These are phyloP conservation scores for Zalerion maritima DNA, from an alignment of 495 filamentous ascomycete species.

Conservation along the genomic window DNA sequence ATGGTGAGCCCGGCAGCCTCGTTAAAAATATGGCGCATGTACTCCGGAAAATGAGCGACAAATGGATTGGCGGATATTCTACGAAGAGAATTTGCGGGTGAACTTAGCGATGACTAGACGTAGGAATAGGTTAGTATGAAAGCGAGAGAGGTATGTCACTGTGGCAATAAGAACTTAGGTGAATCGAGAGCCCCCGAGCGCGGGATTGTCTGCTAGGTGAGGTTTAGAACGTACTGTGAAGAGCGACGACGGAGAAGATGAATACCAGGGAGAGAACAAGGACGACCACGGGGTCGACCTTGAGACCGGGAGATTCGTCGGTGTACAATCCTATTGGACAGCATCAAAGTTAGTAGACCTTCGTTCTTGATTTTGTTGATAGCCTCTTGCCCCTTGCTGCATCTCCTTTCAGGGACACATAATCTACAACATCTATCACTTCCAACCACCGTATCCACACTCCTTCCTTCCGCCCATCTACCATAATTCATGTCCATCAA, in stretches of 20 bases:
- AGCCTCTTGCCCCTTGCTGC: no score
- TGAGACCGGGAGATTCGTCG: slow-evolving; percentile 88
- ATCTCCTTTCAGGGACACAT: no score
- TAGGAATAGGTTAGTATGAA: slow-evolving; percentile 13
- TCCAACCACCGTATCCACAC: slow-evolving; percentile 1
- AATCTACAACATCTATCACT: no score
- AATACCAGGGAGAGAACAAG: slow-evolving; percentile 89
- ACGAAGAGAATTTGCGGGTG: slow-evolving; percentile 85
- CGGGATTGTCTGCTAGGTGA: not conserved
- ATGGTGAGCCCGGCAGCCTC: no score
- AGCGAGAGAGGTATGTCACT: not conserved
- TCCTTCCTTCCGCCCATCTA: not conserved
- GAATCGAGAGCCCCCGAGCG: not conserved
- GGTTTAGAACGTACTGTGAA: slow-evolving; percentile 61
- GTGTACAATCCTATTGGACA: slow-evolving; percentile 67
- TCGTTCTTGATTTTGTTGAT: not conserved
- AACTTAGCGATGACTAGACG: slow-evolving; percentile 85
- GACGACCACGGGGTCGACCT: slow-evolving; percentile 95
- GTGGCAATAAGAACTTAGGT: not conserved
- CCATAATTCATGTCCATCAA: not conserved
- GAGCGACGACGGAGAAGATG: slow-evolving; percentile 93
- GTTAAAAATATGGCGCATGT: no score
- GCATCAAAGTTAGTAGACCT: slow-evolving; percentile 1
- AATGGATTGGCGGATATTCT: no score
- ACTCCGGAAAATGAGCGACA: no score